Percentiles rank a stretch among this genome's conserved stretches.
These are phyloP conservation scores for Stagonosporopsis cucurbitacearum DNA, from an alignment of 2,329 filamentous ascomycete genomes.

Conservation along the genomic window DNA sequence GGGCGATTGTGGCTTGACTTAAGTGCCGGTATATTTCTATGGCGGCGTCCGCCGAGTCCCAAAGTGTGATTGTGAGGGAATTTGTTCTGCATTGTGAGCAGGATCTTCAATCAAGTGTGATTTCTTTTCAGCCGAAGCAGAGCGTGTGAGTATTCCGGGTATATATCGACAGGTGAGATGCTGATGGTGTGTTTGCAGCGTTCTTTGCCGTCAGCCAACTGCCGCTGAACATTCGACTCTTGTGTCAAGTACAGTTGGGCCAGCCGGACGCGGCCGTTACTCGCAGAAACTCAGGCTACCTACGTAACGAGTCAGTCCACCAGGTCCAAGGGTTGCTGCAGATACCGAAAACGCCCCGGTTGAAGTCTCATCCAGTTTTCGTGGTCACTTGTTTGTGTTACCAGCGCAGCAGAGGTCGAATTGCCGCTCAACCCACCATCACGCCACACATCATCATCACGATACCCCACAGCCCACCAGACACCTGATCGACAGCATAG, in stretches of 20 bases:
- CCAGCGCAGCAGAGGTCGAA: constrained; percentile 6
- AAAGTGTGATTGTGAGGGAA: neutral
- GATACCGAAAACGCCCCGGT: constrained; percentile 23
- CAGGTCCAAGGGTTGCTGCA: neutral
- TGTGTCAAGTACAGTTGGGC: neutral
- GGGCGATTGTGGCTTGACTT: constrained; percentile 4
- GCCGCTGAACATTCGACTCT: constrained; percentile 15
- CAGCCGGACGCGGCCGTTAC: constrained; percentile 7
- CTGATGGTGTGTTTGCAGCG: constrained; percentile 13
- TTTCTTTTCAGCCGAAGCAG: neutral
- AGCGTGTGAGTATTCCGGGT: neutral
- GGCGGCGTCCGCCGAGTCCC: neutral
- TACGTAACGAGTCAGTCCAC: constrained; percentile 14
- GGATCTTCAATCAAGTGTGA: neutral
- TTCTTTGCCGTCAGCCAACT: constrained; percentile 3
- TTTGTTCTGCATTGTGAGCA: neutral
- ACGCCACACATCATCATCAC: constrained; percentile 37
- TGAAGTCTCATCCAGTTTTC: constrained; percentile 28
- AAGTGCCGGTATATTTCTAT: neutral
- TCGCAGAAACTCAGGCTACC: neutral
- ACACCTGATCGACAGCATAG: constrained; percentile 16
- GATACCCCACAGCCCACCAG: constrained; percentile 23
- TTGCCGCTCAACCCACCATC: constrained; percentile 38
- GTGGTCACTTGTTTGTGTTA: constrained; percentile 33
- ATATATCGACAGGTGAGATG: neutral